Evolutionary conservation across 1,139 yeast genomes (phyloP).

Genomic region (Debaryomyces robertsiae): DNA sequence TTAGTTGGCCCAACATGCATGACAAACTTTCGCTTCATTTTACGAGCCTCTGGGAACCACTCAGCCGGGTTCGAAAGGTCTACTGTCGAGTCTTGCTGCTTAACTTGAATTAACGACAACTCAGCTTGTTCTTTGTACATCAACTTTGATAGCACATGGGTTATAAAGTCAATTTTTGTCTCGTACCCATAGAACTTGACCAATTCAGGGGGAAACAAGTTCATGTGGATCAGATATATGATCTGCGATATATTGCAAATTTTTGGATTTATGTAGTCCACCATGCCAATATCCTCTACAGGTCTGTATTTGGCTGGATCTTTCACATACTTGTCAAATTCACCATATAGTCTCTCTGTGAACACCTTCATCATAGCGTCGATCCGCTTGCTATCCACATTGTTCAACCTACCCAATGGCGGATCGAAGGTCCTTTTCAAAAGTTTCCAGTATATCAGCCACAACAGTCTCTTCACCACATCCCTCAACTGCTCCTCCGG

Average conservation of each 20-base stretch:
- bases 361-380: constrained; percentile 8
- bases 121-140: constrained; percentile 27
- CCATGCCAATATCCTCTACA: constrained; percentile 12
- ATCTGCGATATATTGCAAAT: constrained; percentile 23
- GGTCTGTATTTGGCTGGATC: neutral
- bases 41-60: constrained; percentile 88
- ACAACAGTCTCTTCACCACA: constrained; percentile 5
- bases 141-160: constrained; percentile 25
- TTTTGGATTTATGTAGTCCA: constrained; percentile 37
- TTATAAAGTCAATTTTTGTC: constrained; percentile 23
- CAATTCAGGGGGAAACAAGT: constrained; percentile 24
- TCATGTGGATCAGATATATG: constrained; percentile 21
- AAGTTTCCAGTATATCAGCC: constrained; percentile 8
- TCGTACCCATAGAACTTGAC: constrained; percentile 20
- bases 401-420: constrained; percentile 12
- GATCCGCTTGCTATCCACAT: constrained; percentile 3
- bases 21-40: constrained; percentile 72
- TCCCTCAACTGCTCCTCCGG: constrained; percentile 7
- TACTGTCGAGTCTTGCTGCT: constrained; percentile 24
- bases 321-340: constrained; percentile 3
- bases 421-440: constrained; percentile 3
- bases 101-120: constrained; percentile 18
- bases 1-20: constrained; percentile 98
- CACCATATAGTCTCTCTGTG: constrained; percentile 1
- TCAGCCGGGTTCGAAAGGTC: constrained; percentile 74